These are phyloP conservation scores for Mitragyna speciosa DNA, from an alignment of 257 asterid genomes.

Conservation along the genomic window DNA sequence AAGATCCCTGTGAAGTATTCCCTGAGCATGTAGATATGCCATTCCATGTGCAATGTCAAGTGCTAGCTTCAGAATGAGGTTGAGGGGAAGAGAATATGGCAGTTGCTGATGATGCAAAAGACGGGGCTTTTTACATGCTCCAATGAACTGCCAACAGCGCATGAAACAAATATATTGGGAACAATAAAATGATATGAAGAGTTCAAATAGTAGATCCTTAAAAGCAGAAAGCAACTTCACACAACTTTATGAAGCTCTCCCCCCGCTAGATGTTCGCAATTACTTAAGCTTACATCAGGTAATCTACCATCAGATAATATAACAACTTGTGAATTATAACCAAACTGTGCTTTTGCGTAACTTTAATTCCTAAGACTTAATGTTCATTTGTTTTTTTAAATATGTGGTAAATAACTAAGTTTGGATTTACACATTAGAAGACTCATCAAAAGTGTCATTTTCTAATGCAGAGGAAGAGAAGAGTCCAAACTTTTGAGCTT, in stretches of 20 bases:
- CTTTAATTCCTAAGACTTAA: too few relatives aligned
- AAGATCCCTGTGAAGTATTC: conserved; percentile 93
- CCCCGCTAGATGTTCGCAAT: neutral
- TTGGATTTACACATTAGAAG: neutral
- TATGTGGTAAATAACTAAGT: neutral
- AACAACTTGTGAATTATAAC: neutral
- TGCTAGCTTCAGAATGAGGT: conserved; percentile 64
- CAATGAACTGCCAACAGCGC: conserved; percentile 64
- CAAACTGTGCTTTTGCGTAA: neutral
- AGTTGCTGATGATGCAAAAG: conserved; percentile 88
- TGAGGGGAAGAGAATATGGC: conserved; percentile 78
- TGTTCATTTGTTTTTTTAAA: neutral
- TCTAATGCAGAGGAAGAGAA: neutral
- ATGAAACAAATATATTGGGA: conserved; percentile 6
- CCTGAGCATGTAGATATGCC: conserved; percentile 87
- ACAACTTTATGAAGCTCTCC: neutral
- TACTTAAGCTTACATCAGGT: too few relatives aligned
- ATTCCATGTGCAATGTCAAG: conserved; percentile 90
- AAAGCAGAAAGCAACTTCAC: neutral
- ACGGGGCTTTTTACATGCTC: conserved; percentile 97
- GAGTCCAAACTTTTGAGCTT: neutral
- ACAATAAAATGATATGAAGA: neutral
- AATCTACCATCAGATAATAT: too few relatives aligned
- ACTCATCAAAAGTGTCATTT: neutral
- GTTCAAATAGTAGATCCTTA: neutral